Conservation (phyloP, 2,329 filamentous ascomycete species). For the Neurospora sp. region DNA sequence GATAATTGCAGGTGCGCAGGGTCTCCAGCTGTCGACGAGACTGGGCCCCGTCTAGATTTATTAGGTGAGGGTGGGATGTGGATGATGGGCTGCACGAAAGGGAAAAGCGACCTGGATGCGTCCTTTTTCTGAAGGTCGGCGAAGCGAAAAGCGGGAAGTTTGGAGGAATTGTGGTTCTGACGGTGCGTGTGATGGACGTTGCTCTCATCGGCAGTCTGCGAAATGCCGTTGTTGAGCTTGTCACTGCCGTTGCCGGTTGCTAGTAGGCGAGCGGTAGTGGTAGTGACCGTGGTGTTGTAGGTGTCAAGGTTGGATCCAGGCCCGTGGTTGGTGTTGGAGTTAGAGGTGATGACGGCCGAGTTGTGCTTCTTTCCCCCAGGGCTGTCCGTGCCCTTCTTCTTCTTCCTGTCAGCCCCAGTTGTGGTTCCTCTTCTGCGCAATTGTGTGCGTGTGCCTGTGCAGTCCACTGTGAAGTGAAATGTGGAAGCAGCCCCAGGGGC, state of each 20-base stretch:
- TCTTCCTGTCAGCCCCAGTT: not conserved
- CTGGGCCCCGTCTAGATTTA: not conserved
- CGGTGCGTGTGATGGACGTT: slow-evolving; percentile 34
- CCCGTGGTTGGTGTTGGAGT: slow-evolving; percentile 1
- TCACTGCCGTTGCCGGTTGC: slow-evolving; percentile 6
- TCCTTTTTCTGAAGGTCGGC: slow-evolving; percentile 33
- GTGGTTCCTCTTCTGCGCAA: not conserved
- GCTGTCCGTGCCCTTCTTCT: slow-evolving; percentile 2
- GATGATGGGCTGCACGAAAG: slow-evolving; percentile 16
- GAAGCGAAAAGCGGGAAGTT: slow-evolving; percentile 45
- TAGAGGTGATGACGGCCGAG: slow-evolving; percentile 1
- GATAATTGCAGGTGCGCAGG: slow-evolving; percentile 12
- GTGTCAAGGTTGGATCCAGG: not conserved
- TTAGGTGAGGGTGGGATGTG: slow-evolving; percentile 29
- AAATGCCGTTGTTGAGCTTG: slow-evolving; percentile 13
- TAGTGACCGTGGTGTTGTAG: not conserved
- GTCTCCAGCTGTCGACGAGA: slow-evolving; percentile 21
- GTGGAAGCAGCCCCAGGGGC: slow-evolving; percentile 1
- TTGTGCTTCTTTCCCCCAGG: not conserved
- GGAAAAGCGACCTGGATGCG: slow-evolving; percentile 14
- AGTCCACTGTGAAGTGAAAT: not conserved
- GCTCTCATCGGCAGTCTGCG: not conserved
- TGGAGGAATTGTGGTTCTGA: slow-evolving; percentile 44
- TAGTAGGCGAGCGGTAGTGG: slow-evolving; percentile 6
- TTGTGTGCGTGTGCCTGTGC: not conserved